phyloP scores from a whole-genome alignment of 495 filamentous ascomycete genomes.

The Neurospora sp. region DNA sequence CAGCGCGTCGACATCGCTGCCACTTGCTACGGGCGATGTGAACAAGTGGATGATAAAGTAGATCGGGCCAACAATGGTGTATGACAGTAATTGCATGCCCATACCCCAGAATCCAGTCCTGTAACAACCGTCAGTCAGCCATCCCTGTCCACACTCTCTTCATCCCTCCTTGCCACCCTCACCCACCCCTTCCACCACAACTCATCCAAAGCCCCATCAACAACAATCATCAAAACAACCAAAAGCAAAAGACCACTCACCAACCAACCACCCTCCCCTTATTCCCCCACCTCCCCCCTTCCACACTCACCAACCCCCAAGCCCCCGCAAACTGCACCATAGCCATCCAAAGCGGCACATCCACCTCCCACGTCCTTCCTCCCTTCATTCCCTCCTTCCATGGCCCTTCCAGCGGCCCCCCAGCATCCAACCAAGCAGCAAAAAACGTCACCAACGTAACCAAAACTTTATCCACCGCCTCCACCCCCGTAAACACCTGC shows the following conservation, averaged over 20 bases:
- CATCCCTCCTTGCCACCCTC: not conserved
- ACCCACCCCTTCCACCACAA: not conserved
- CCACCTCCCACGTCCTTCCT: constrained; percentile 29
- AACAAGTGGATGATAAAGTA: constrained; percentile 42
- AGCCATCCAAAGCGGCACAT: constrained; percentile 39
- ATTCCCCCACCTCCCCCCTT: constrained; percentile 47
- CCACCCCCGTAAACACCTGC: constrained; percentile 39
- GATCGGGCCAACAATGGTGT: constrained; percentile 44
- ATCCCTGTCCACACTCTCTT: not conserved
- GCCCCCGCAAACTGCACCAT: constrained; percentile 45
- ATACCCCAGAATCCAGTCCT: constrained; percentile 44
- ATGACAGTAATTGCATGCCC: constrained; percentile 42
- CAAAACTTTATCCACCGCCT: constrained; percentile 36
- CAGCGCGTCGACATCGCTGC: constrained; percentile 29
- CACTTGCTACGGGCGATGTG: constrained; percentile 38
- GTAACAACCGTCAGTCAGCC: not conserved
- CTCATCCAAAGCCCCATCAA: not conserved
- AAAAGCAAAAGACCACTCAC: constrained; percentile 24
- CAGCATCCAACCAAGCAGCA: constrained; percentile 38
- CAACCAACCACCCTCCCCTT: constrained; percentile 39
- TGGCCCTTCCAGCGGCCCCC: not conserved
- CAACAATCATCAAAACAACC: not conserved
- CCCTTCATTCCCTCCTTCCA: constrained; percentile 7
- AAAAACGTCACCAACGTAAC: constrained; percentile 44
- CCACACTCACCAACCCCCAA: constrained; percentile 46